Conservation (phyloP, 768 basidiomycete genomes). For the Boletus bicolor region DNA sequence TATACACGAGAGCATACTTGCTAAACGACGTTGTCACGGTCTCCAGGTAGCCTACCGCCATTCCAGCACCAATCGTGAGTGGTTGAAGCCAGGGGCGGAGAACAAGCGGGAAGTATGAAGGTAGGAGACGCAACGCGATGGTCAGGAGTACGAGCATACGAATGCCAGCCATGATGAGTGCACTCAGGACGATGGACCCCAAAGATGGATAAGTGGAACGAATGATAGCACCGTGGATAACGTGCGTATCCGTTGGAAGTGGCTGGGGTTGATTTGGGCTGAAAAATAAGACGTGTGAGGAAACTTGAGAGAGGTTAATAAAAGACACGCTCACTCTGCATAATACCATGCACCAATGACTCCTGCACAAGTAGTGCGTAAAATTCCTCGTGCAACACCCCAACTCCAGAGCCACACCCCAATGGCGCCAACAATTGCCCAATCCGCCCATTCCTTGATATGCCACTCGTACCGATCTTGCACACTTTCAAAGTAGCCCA, state of each 20-base stretch:
- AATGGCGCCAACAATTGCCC: constrained; percentile 57
- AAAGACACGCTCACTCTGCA: constrained; percentile 43
- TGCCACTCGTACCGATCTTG: constrained; percentile 49
- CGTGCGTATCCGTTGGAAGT: constrained; percentile 57
- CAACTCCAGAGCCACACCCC: constrained; percentile 70
- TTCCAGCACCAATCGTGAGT: constrained; percentile 33
- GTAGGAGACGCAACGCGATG: constrained; percentile 51
- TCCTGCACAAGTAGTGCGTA: constrained; percentile 73
- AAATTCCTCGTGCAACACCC: constrained; percentile 73
- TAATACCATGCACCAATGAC: constrained; percentile 95
- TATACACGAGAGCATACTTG: constrained; percentile 67
- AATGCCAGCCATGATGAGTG: constrained; percentile 72
- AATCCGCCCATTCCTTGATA: constrained; percentile 65
- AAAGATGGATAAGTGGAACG: constrained; percentile 80
- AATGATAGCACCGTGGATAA: constrained; percentile 71
- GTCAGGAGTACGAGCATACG: constrained; percentile 53
- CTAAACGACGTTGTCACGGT: constrained; percentile 51
- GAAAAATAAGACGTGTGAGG: constrained; percentile 8
- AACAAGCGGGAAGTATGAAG: constrained; percentile 46
- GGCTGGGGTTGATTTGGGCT: constrained; percentile 35
- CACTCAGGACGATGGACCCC: constrained; percentile 74
- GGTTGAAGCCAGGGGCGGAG: constrained; percentile 42
- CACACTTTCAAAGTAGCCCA: constrained; percentile 53
- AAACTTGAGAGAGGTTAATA: not conserved
- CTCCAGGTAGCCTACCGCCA: constrained; percentile 45